Conservation (phyloP, 2,329 filamentous ascomycete genomes). For the Exophiala bonariae region DNA sequence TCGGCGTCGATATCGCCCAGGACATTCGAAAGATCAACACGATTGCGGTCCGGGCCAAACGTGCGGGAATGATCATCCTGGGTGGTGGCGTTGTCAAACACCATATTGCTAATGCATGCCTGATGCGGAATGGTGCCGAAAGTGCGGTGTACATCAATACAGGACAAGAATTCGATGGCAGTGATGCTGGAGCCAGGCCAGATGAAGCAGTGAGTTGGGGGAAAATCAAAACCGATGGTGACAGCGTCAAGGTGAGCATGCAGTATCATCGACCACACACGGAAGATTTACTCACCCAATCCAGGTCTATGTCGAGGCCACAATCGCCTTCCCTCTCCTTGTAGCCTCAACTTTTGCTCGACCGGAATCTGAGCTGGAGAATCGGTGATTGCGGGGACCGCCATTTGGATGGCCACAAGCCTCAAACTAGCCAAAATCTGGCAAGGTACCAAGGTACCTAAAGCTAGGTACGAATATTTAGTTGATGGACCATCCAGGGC, state of each 20-base stretch:
- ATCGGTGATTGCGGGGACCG: too few species aligned
- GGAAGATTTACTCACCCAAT: conserved; percentile 1
- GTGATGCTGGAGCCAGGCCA: conserved; percentile 88
- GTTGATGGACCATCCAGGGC: too few species aligned
- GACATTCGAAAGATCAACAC: conserved; percentile 94
- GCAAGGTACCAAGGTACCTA: too few species aligned
- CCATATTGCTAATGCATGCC: conserved; percentile 93
- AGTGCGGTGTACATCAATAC: conserved; percentile 98
- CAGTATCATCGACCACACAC: not conserved
- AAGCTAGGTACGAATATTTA: too few species aligned
- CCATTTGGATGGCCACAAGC: too few species aligned
- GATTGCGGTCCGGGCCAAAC: conserved; percentile 80
- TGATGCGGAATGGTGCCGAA: conserved; percentile 97
- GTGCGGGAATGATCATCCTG: conserved; percentile 91
- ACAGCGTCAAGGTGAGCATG: conserved; percentile 76
- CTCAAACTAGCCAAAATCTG: too few species aligned
- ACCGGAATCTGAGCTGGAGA: conserved; percentile 9
- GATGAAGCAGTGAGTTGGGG: conserved; percentile 99
- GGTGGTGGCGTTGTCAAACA: conserved; percentile 97
- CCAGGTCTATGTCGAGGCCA: conserved; percentile 65
- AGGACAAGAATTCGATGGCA: conserved; percentile 94
- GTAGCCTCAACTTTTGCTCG: conserved; percentile 20
- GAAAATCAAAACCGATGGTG: conserved; percentile 88
- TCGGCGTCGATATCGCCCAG: conserved; percentile 87
- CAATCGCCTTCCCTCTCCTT: conserved; percentile 66